These are phyloP conservation scores for Lactifluus piperatus DNA, from an alignment of 768 basidiomycete species.

Conservation along the genomic window DNA sequence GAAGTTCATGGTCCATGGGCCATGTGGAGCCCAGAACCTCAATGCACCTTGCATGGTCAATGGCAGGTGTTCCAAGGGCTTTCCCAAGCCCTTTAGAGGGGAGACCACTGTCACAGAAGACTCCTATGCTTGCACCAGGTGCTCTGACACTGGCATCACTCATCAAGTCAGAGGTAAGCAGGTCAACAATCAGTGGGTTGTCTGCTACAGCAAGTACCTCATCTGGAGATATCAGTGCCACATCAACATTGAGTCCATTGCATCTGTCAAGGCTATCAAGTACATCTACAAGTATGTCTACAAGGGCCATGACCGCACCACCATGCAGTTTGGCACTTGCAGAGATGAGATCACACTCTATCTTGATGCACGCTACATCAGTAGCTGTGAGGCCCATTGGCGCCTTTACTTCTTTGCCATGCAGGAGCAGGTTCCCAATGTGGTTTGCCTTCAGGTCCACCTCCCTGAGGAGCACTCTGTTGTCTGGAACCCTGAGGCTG, in stretches of 20 bases:
- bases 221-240: conserved; percentile 29
- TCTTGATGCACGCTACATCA: too few relatives aligned
- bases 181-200: not conserved
- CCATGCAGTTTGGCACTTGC: too few relatives aligned
- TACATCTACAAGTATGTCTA: too few relatives aligned
- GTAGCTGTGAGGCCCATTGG: too few relatives aligned
- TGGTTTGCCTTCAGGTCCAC: too few relatives aligned
- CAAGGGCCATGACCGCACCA: too few relatives aligned
- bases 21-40: conserved; percentile 32
- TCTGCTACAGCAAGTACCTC: not conserved
- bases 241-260: conserved; percentile 41
- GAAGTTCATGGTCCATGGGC: conserved; percentile 40
- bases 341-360: too few relatives aligned
- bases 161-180: conserved; percentile 20
- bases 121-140: conserved; percentile 33
- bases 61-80: conserved; percentile 35
- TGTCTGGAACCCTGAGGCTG: too few relatives aligned
- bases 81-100: conserved; percentile 33
- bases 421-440: too few relatives aligned
- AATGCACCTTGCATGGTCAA: conserved; percentile 32
- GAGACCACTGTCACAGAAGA: conserved; percentile 31
- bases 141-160: conserved; percentile 29
- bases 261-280: not conserved
- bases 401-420: too few relatives aligned
- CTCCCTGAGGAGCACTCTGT: too few relatives aligned